These are phyloP conservation scores for Leccinum imitatum DNA, from an alignment of 768 basidiomycete genomes.

Conservation along the genomic window DNA sequence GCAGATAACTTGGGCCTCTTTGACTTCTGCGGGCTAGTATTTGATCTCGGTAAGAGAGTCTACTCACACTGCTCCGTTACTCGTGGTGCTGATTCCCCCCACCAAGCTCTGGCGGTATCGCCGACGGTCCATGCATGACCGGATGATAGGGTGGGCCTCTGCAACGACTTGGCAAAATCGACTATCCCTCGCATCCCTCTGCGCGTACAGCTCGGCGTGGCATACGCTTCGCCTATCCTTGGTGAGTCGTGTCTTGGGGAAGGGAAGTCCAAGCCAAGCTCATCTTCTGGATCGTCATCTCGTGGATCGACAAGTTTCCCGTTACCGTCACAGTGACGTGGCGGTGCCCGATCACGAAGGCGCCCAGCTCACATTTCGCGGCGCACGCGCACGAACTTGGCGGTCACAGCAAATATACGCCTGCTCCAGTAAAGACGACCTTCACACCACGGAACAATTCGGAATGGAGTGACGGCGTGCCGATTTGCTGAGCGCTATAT, in stretches of 20 bases:
- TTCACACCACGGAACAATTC: conserved; percentile 13
- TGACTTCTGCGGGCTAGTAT: conserved; percentile 11
- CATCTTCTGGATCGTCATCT: conserved; percentile 12
- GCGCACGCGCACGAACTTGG: conserved; percentile 25
- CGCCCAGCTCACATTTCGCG: conserved; percentile 29
- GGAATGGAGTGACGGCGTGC: conserved; percentile 23
- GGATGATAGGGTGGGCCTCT: conserved; percentile 19
- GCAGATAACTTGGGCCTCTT: conserved; percentile 21
- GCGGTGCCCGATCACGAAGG: conserved; percentile 31
- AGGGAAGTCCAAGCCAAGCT: neutral
- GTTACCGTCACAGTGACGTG: conserved; percentile 24
- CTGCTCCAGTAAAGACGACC: conserved; percentile 7
- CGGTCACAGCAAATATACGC: conserved; percentile 11
- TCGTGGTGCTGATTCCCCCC: conserved; percentile 1
- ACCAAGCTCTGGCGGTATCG: conserved; percentile 18
- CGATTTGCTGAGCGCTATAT: conserved; percentile 10
- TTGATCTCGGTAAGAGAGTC: conserved; percentile 15
- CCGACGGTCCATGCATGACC: conserved; percentile 32
- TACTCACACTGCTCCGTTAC: neutral
- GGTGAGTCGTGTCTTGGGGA: conserved; percentile 22
- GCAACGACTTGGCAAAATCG: conserved; percentile 30
- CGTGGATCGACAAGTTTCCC: conserved; percentile 31
- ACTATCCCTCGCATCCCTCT: conserved; percentile 23
- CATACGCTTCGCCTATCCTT: conserved; percentile 27
- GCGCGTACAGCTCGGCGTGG: conserved; percentile 27